Evolutionary conservation across 2,329 filamentous ascomycete species (phyloP), one percentile per base, ranked within the genome.

Genomic region (Pseudopithomyces maydicus): DNA sequence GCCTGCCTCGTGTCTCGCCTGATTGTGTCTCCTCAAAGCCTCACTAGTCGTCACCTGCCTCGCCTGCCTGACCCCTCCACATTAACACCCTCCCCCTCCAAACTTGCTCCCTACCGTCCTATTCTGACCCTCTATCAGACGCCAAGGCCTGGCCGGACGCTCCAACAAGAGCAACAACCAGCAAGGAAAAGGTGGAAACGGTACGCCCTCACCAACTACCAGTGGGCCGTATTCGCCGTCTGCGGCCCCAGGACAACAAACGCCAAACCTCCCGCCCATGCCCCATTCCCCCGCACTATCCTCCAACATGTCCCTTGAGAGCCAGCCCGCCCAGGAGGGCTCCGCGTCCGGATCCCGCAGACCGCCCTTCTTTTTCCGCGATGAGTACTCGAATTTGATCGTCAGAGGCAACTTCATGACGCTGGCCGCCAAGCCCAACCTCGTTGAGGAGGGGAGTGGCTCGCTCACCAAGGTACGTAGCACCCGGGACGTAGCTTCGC

Each of bases 371-470:
- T 92, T 90, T 87, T 86, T 92, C 69, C 89, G 90, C 70, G 84
- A 89, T 54, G 80, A 86, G 59, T 90, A 91, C 73, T 88, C 90
- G 53, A 90, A 89, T 73, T 88, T 96, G 71, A 96, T 97, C 64
- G 93, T 97, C 71, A 96, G 94, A 81, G 94, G 94, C 57, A 98
- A 97, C 80, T 97, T 98, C 74, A 92, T 97, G 89, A 97, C 94
- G 11, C 80, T 98, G 57, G 96, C 93, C 69, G 92, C 92, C 48
- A 90, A 93, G 72, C 94, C 94, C 20, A 93, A 94, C 80, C 93
- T 95, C 55, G 91, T 97, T 44, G 94, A 97, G 71, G 88, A 92
- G 73, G 94, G 92, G 94, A 98, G 78, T 98, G 94, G 94, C 85
- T 97, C 67, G 93, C 93, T 61, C 92, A 97, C 77, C 94, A 97